phyloP scores from a whole-genome alignment of 306 rosid genomes.

The Echinosophora koreensis region DNA sequence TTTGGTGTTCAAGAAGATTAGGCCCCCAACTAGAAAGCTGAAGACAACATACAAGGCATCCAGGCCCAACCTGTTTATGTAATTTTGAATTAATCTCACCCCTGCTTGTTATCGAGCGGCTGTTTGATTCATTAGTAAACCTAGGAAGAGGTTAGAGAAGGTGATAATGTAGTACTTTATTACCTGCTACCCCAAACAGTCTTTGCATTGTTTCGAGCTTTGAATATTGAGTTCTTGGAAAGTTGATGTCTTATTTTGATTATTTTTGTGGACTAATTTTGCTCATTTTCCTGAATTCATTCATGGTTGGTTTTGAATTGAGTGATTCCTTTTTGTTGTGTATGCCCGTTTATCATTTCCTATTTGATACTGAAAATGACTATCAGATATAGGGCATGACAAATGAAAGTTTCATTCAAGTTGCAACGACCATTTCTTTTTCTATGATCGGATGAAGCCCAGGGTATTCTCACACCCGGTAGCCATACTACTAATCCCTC shows the following conservation, averaged over 20 bases:
- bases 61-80: conserved; percentile 84
- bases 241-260: conserved; percentile 7
- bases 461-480: too few species aligned
- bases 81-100: conserved; percentile 37
- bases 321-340: not conserved
- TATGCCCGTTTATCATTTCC: too few species aligned
- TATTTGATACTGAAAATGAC: too few species aligned
- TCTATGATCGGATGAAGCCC: too few species aligned
- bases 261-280: not conserved
- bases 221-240: conserved; percentile 2
- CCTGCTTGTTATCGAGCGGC: not conserved
- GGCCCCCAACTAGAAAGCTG: conserved; percentile 91
- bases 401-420: too few species aligned
- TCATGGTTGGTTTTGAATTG: conserved; percentile 28
- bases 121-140: conserved; percentile 11
- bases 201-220: conserved; percentile 28
- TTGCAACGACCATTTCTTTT: too few species aligned
- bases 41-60: conserved; percentile 92
- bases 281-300: not conserved
- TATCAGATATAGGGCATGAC: too few species aligned
- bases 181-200: conserved; percentile 1
- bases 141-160: conserved; percentile 36
- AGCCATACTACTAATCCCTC: too few species aligned
- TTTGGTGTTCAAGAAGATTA: conserved; percentile 79
- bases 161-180: conserved; percentile 5